Evolutionary conservation across 2,329 filamentous ascomycete genomes (phyloP), one percentile per base, ranked within the genome.

Genomic region (Neophaeococcomyces mojaviensis): DNA sequence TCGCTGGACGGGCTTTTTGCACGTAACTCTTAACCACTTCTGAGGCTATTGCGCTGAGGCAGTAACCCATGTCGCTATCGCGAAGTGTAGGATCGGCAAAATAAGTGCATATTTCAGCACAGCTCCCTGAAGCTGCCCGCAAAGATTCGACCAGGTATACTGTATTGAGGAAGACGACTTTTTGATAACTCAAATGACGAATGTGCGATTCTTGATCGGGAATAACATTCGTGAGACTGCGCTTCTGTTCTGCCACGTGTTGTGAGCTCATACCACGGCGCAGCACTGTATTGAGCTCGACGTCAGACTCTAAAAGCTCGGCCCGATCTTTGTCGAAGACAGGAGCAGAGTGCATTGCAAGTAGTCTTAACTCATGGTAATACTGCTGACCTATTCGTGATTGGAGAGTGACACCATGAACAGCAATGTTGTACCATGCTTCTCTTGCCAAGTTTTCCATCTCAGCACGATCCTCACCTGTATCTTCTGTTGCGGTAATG

Each of bases 371-470:
- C 60, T 96, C 88, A 47, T 83, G 76, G 40, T 81, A 66, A 57
- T 94, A 80, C 54, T 79, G 78, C 61, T 82, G 83, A 15, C 83
- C 86, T 45, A 85, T 78, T 13, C 82, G 77, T 0, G 88, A 90
- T 13, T 77, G 77, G 9, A 84, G 74, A 8, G 82, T 83, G 61
- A 97, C 94, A 3, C 89, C 92, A 63, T 98, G 92, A 1, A 95
- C 85, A 18, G 89, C 86, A 51, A 97, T 88, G 59, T 98, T 99
- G 69, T 96, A 97, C 92, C 92, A 99, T 4, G 88, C 87, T 71
- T 98, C 89, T 43, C 90, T 82, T 55, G 92, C 77, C 47, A 94
- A 69, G 20, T 79, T 77, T 50, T 85, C 77, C 6, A 80, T 78
- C 48, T 90, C 81, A 42, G 89, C 84, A 43, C 84, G 78, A n/a